Evolutionary conservation across 208 protist genomes (phyloP), one percentile per base, ranked within the genome.

Genomic region (Phytomonas francai): DNA sequence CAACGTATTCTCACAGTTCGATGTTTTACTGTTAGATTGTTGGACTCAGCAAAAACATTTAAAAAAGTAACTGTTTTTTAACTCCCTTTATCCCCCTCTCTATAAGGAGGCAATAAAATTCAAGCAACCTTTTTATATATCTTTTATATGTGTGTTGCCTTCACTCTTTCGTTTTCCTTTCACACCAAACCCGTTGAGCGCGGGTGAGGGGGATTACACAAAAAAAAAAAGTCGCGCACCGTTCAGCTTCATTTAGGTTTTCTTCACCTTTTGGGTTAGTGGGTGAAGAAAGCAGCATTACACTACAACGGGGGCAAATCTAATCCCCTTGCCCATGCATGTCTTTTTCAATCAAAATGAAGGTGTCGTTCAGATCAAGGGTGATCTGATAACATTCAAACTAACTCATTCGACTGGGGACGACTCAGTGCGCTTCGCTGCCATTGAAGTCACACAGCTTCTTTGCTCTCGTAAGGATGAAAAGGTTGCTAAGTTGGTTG

Each of bases 401-500:
- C 29, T 60, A 60, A 2, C 34, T 49, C 2, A 54, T 76, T 34
- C n/a, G 66, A 67, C 28, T 25, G 45, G 22, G 25, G 16, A 54
- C 16, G 22, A 54, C 19, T 4, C 25, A 25, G 45, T 54, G 45
- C 45, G 45, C 19, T 80, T 89, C 27, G 57, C 70, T 11, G 70
- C 68, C 22, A 68, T 62, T 29, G 77, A 77, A 39, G 77, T 93
- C 60, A 73, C 59, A 34, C 87, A 93, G 73, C 77, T 93, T 22
- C 57, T 90, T 59, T 84, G 87, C 28, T 90, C 87, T 11, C 83
- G 84, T 42, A 80, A 80, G 29, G 79, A 89, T 71, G 71, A 74
- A 30, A 70, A 59, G 4, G 59, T 72, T 1, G 81, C 78, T 0
- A 88, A 89, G 63, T 58, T 89, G 39, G 67, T 86, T 27, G 65